A percentile compares a stretch with the other conserved stretches of the same genome.
These are phyloP conservation scores for Paraleonurus japonicus DNA, from an alignment of 257 asterid genomes.

Conservation along the genomic window DNA sequence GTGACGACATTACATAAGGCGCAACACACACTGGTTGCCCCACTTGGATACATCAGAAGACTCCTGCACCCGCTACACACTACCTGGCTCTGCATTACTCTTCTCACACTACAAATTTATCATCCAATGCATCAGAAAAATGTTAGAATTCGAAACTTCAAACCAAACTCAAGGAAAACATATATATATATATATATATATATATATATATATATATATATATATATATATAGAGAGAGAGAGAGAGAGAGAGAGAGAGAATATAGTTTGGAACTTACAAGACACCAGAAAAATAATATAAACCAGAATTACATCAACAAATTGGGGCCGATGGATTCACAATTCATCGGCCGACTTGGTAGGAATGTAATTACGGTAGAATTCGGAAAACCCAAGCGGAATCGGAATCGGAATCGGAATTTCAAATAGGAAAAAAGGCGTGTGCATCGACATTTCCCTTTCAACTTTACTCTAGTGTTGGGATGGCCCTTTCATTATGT, in stretches of 20 bases:
- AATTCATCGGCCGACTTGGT: conserved; percentile 25
- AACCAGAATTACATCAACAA: conserved; percentile 5
- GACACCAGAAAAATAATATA: conserved; percentile 21
- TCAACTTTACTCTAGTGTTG: conserved; percentile 16
- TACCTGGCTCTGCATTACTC: conserved; percentile 89
- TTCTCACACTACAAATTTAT: conserved; percentile 12
- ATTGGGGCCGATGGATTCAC: conserved; percentile 18
- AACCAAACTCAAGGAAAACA: background rate
- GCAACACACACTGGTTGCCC: conserved; percentile 87
- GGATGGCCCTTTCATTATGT: conserved; percentile 21
- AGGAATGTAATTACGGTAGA: background rate
- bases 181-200: too few relatives aligned
- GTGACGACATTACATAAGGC: conserved; percentile 79
- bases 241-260: too few relatives aligned
- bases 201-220: too few relatives aligned
- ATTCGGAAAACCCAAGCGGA: conserved; percentile 5
- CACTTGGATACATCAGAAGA: conserved; percentile 82
- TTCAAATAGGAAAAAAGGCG: conserved; percentile 25
- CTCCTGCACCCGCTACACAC: conserved; percentile 92
- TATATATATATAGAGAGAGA: too few relatives aligned
- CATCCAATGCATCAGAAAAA: conserved; percentile 5
- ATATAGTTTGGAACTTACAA: background rate
- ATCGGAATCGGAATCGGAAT: conserved; percentile 17
- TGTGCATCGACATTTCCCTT: conserved; percentile 18
- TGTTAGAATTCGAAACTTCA: conserved; percentile 1